These are phyloP conservation scores for Aurifilum marmelostoma DNA, from an alignment of 2,329 filamentous ascomycete species.

Conservation along the genomic window DNA sequence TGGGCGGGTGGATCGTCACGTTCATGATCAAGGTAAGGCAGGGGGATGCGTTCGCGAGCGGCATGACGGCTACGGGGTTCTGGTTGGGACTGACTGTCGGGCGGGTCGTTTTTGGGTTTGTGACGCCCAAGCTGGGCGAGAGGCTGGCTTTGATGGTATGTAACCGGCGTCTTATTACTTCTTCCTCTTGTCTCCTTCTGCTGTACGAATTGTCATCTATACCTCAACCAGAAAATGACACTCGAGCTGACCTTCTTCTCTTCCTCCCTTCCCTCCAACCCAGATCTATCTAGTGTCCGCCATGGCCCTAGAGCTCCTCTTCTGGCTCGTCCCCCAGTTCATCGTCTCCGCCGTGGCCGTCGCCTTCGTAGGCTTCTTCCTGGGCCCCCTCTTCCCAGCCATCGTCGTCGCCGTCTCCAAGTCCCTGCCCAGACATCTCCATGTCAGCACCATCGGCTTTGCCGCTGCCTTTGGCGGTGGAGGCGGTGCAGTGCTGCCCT, in stretches of 20 bases:
- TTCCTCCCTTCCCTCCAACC: not conserved
- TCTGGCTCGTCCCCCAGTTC: slow-evolving; percentile 82
- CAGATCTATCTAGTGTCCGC: slow-evolving; percentile 65
- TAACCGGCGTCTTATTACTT: not conserved
- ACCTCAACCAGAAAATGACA: not conserved
- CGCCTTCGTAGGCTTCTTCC: slow-evolving; percentile 74
- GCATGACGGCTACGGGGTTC: slow-evolving; percentile 78
- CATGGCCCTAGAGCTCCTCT: slow-evolving; percentile 70
- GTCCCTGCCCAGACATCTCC: slow-evolving; percentile 69
- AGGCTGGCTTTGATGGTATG: slow-evolving; percentile 56
- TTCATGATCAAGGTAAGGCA: slow-evolving; percentile 79
- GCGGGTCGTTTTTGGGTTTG: slow-evolving; percentile 70
- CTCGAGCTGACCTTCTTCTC: slow-evolving; percentile 30
- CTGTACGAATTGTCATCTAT: no score
- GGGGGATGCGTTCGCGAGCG: slow-evolving; percentile 69
- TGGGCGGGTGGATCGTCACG: slow-evolving; percentile 82
- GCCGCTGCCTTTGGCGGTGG: slow-evolving; percentile 74
- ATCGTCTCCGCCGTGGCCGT: slow-evolving; percentile 75
- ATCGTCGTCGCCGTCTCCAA: slow-evolving; percentile 73
- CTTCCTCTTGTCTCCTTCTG: not conserved
- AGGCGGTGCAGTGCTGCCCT: slow-evolving; percentile 69
- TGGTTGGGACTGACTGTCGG: slow-evolving; percentile 81
- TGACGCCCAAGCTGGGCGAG: slow-evolving; percentile 73
- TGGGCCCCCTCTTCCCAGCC: slow-evolving; percentile 77
- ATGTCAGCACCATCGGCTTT: slow-evolving; percentile 78